phyloP scores from a whole-genome alignment of 768 basidiomycete genomes.

The Mycena belliarum region DNA sequence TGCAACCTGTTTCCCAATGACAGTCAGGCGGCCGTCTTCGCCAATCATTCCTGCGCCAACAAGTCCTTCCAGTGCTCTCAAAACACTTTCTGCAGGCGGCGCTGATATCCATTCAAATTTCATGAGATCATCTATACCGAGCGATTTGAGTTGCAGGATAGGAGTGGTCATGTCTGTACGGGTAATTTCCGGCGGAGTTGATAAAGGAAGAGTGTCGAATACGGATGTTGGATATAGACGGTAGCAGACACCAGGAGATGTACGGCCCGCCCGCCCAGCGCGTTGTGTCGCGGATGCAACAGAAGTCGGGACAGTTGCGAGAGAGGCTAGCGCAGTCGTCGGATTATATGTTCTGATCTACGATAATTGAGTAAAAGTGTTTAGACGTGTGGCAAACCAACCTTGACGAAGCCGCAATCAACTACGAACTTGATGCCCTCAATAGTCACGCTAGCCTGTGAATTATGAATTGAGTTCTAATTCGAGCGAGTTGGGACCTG shows the following conservation, averaged over 20 bases:
- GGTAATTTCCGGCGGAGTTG: constrained; percentile 87
- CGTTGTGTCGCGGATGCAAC: constrained; percentile 90
- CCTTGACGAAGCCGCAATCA: constrained; percentile 96
- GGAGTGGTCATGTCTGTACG: constrained; percentile 90
- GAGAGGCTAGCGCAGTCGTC: constrained; percentile 77
- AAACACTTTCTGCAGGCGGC: constrained; percentile 83
- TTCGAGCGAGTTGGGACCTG: background rate
- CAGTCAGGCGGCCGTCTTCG: constrained; percentile 74
- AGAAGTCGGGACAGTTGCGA: constrained; percentile 82
- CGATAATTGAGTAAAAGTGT: background rate
- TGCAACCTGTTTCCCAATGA: constrained; percentile 81
- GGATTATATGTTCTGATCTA: constrained; percentile 93
- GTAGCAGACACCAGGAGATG: constrained; percentile 89
- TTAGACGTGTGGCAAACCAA: constrained; percentile 29
- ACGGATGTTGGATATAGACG: constrained; percentile 77
- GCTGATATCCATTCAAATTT: constrained; percentile 94
- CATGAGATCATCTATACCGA: constrained; percentile 94
- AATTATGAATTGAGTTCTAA: background rate
- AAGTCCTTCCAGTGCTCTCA: constrained; percentile 84
- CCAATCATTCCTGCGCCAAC: constrained; percentile 82
- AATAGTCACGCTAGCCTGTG: constrained; percentile 92
- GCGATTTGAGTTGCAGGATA: constrained; percentile 89
- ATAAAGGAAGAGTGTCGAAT: constrained; percentile 60
- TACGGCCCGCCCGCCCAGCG: constrained; percentile 93
- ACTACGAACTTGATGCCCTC: constrained; percentile 94